These are phyloP conservation scores for Globisporangium abappressorium DNA, from an alignment of 352 stramenopile genomes.

Conservation along the genomic window DNA sequence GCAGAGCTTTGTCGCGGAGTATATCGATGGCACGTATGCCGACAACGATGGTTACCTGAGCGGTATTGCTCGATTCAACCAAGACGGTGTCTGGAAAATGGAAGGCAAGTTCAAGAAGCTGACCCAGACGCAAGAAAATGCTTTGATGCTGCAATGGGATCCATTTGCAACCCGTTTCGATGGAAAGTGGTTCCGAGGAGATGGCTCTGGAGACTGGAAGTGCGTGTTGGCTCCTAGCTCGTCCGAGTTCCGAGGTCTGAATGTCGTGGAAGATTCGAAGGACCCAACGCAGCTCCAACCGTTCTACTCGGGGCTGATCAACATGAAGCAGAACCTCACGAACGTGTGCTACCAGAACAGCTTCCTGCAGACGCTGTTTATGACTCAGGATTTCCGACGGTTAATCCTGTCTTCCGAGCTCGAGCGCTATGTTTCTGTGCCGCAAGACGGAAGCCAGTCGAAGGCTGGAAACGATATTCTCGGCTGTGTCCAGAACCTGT, in stretches of 20 bases:
- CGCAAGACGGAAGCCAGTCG: slow-evolving; percentile 23
- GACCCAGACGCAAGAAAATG: slow-evolving; percentile 67
- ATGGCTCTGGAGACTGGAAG: slow-evolving; percentile 80
- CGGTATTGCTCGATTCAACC: slow-evolving; percentile 46
- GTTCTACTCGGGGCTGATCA: slow-evolving; percentile 83
- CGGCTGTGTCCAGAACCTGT: slow-evolving; percentile 64
- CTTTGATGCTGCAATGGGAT: slow-evolving; percentile 66
- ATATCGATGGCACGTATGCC: slow-evolving; percentile 68
- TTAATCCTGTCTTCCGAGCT: slow-evolving; percentile 62
- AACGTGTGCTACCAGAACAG: slow-evolving; percentile 92
- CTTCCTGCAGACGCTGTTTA: slow-evolving; percentile 85
- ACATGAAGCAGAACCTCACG: slow-evolving; percentile 89
- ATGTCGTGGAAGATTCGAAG: slow-evolving; percentile 31
- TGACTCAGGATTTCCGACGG: slow-evolving; percentile 80
- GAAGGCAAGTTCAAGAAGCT: slow-evolving; percentile 69
- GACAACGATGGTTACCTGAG: slow-evolving; percentile 68
- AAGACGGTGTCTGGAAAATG: slow-evolving; percentile 64
- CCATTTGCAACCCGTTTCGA: slow-evolving; percentile 54
- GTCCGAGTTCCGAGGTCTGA: slow-evolving; percentile 68
- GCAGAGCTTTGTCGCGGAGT: slow-evolving; percentile 51
- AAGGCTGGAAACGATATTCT: slow-evolving; percentile 41
- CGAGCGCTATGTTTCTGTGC: slow-evolving; percentile 34
- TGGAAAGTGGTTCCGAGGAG: slow-evolving; percentile 83
- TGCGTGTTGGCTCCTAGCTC: slow-evolving; percentile 50
- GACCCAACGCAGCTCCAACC: slow-evolving; percentile 44